Evolutionary conservation across 768 basidiomycete species (phyloP).

Genomic region (Hygrocybe punicea): DNA sequence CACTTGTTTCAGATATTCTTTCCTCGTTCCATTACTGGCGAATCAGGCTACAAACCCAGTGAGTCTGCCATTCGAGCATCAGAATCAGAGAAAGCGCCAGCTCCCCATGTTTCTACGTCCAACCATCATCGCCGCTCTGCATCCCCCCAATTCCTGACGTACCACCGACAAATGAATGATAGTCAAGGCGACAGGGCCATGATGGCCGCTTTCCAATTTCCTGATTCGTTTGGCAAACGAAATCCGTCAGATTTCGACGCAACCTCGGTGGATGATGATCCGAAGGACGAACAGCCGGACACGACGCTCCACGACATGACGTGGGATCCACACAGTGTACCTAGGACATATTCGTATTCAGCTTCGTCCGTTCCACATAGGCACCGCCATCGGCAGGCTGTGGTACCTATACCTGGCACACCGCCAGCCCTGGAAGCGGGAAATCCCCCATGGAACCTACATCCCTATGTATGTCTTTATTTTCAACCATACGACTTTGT

Average conservation of each 20-base stretch:
- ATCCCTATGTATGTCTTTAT: slow-evolving; percentile 40
- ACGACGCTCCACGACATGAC: slow-evolving; percentile 27
- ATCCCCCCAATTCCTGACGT: neutral
- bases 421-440: neutral
- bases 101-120: slow-evolving; percentile 17
- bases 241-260: neutral
- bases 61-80: slow-evolving; percentile 24
- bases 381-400: neutral
- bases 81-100: slow-evolving; percentile 28
- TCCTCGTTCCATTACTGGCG: slow-evolving; percentile 65
- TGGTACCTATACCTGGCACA: neutral
- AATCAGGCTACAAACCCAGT: slow-evolving; percentile 58
- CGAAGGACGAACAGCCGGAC: slow-evolving; percentile 22
- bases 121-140: neutral
- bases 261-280: neutral
- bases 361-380: neutral
- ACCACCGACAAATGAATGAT: neutral
- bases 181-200: neutral
- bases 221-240: neutral
- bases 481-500: too few relatives aligned
- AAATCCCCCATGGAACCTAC: slow-evolving; percentile 21
- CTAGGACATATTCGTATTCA: neutral
- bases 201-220: neutral
- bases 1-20: slow-evolving; percentile 60
- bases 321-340: neutral